phyloP scores from a whole-genome alignment of 495 filamentous ascomycete species.

The Xylaria nigripes region DNA sequence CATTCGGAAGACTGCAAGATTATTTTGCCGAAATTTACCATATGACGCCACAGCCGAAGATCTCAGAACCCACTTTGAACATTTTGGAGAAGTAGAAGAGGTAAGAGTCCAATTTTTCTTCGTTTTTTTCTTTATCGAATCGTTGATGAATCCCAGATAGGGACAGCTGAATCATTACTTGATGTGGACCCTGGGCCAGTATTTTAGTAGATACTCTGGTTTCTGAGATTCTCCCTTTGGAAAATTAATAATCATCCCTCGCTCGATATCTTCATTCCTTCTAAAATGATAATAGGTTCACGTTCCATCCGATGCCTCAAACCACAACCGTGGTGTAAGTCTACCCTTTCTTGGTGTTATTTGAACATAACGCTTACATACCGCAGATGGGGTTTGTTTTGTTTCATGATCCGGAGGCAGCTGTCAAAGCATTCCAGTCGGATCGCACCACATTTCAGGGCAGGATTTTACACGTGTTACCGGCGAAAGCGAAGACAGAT shows the following conservation, averaged over 20 bases:
- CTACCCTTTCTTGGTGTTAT: not conserved
- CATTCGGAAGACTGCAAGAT: constrained; percentile 52
- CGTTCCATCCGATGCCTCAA: constrained; percentile 21
- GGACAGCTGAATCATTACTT: constrained; percentile 86
- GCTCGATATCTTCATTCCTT: constrained; percentile 17
- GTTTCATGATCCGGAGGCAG: constrained; percentile 58
- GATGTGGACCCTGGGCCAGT: constrained; percentile 51
- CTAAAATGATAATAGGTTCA: constrained; percentile 28
- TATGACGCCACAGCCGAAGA: constrained; percentile 75
- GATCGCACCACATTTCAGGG: constrained; percentile 87
- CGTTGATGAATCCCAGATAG: constrained; percentile 98
- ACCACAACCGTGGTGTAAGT: constrained; percentile 21
- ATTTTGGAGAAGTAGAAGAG: constrained; percentile 73
- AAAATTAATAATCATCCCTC: constrained; percentile 17
- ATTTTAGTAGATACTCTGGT: constrained; percentile 59
- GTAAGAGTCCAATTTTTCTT: constrained; percentile 46
- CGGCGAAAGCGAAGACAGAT: constrained; percentile 69
- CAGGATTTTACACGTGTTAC: constrained; percentile 80
- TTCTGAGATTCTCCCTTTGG: constrained; percentile 35
- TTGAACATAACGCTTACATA: constrained; percentile 3
- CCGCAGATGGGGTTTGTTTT: constrained; percentile 64
- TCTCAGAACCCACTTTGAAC: constrained; percentile 58
- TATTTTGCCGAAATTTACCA: constrained; percentile 85
- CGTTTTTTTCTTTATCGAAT: constrained; percentile 24
- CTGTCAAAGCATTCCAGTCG: constrained; percentile 64